phyloP scores from a whole-genome alignment of 257 asterid species.

The Linaria vulgaris region DNA sequence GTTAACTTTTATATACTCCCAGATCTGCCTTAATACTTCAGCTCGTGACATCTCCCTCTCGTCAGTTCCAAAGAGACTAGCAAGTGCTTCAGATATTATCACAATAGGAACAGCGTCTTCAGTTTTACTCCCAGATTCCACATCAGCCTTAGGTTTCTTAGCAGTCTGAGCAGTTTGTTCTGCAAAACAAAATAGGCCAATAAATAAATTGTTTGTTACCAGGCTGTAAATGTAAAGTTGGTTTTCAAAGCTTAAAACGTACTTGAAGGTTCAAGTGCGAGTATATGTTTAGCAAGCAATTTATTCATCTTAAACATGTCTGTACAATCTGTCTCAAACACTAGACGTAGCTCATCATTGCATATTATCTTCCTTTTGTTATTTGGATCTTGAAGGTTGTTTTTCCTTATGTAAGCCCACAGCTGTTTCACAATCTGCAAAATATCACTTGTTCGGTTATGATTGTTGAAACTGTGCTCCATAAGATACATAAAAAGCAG shows the following conservation, averaged over 20 bases:
- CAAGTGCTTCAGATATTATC: conserved; percentile 69
- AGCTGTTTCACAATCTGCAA: conserved; percentile 77
- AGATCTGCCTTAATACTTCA: conserved; percentile 74
- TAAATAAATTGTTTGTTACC: conserved; percentile 13
- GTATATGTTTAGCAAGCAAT: conserved; percentile 78
- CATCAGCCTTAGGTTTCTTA: conserved; percentile 56
- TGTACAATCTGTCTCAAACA: conserved; percentile 71
- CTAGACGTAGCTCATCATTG: conserved; percentile 63
- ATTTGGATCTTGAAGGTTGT: conserved; percentile 79
- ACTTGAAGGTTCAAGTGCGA: conserved; percentile 65
- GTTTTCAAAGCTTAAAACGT: conserved; percentile 19
- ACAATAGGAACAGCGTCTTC: conserved; percentile 57
- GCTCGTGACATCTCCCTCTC: conserved; percentile 73
- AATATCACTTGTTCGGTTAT: conserved; percentile 13
- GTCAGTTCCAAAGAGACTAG: conserved; percentile 57
- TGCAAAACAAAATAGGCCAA: conserved; percentile 30
- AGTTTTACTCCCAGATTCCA: conserved; percentile 54
- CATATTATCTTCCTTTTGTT: conserved; percentile 77
- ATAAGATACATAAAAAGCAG: conserved; percentile 9
- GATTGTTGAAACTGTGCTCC: not conserved
- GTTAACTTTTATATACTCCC: conserved; percentile 73
- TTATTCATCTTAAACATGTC: conserved; percentile 96
- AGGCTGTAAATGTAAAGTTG: conserved; percentile 9
- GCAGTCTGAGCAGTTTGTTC: conserved; percentile 46
- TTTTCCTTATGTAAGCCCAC: conserved; percentile 76